Evolutionary conservation across 331 rosid species (phyloP), one percentile per base, ranked within the genome.

Genomic region (Rhamnella rubrinervis): DNA sequence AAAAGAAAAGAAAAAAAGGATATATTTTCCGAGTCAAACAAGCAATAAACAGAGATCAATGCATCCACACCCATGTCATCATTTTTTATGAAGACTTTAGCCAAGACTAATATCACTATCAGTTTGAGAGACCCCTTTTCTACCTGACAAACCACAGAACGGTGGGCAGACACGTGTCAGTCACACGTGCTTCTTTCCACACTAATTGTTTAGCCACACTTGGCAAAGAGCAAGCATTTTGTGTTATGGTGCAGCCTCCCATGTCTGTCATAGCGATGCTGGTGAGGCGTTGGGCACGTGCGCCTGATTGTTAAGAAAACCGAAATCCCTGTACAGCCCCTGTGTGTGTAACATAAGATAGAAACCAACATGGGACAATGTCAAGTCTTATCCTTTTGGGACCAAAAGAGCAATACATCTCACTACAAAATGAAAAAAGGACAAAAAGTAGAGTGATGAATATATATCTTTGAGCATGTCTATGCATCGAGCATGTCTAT

Each of bases 241-340:
- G 40, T 53, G 35, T 52, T 16, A 16, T 70, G 67, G 59, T 65
- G 82, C 25, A 23, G 35, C 69, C 55, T 69, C 68, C 67, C 63
- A 75, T 69, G 7, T 8, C 19, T 74, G 74, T 85, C 72, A 65
- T 44, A 70, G 78, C 35, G 73, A 67, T 55, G 80, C 63, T 52
- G 73, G 78, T 75, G 85, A 63, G 28, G 80, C 63, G 71, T 76
- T 67, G 46, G 19, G 71, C 81, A 53, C 77, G 67, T 72, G 81
- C 20, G 40, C 77, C 67, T 72, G 71, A 59, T 77, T 80, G 50
- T 63, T 78, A 21, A 75, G 68, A 69, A 93, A 93, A 49, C 96
- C 98, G 26, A 88, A 88, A 81, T 88, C 80, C 66, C 88, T 82
- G 19, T 87, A 87, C 50, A 89, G 82, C 53, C 85, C 96, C 97